Evolutionary conservation across 768 basidiomycete species (phyloP).

Genomic region (Chlorophyllum brunneum): DNA sequence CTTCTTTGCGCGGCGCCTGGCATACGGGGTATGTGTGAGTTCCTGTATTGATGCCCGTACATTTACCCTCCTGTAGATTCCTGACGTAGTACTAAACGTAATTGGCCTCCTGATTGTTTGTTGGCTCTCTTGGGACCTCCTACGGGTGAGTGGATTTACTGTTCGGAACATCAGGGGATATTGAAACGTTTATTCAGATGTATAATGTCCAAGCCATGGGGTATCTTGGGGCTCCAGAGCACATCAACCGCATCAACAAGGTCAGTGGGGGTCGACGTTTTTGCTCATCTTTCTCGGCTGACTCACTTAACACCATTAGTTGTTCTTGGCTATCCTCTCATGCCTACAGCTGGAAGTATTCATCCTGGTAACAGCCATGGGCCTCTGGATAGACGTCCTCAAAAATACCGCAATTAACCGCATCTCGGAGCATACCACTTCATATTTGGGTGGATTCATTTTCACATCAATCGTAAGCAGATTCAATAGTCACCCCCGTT

Average conservation of each 20-base stretch:
- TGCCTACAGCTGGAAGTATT: conserved; percentile 53
- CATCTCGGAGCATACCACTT: conserved; percentile 35
- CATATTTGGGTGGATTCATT: conserved; percentile 45
- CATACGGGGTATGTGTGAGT: conserved; percentile 35
- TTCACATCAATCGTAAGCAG: conserved; percentile 38
- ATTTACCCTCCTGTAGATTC: conserved; percentile 32
- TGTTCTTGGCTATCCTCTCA: conserved; percentile 51
- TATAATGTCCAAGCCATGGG: conserved; percentile 47
- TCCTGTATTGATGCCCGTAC: background rate
- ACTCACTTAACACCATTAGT: conserved; percentile 35
- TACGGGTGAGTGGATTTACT: conserved; percentile 29
- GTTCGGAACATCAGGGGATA: background rate
- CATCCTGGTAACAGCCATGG: conserved; percentile 44
- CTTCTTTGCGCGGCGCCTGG: conserved; percentile 38
- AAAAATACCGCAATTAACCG: conserved; percentile 39
- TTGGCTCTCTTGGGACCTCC: conserved; percentile 42
- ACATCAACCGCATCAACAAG: conserved; percentile 48
- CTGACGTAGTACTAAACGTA: conserved; percentile 42
- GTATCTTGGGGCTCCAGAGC: conserved; percentile 48
- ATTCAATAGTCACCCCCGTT: background rate
- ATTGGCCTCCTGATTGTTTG: conserved; percentile 38
- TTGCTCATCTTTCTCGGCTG: background rate
- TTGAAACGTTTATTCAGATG: conserved; percentile 22
- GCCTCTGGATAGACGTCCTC: conserved; percentile 56
- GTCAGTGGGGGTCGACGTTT: too few relatives aligned